These are phyloP conservation scores for Nannochloropsis granulata DNA, from an alignment of 108 stramenopile species.

Conservation along the genomic window DNA sequence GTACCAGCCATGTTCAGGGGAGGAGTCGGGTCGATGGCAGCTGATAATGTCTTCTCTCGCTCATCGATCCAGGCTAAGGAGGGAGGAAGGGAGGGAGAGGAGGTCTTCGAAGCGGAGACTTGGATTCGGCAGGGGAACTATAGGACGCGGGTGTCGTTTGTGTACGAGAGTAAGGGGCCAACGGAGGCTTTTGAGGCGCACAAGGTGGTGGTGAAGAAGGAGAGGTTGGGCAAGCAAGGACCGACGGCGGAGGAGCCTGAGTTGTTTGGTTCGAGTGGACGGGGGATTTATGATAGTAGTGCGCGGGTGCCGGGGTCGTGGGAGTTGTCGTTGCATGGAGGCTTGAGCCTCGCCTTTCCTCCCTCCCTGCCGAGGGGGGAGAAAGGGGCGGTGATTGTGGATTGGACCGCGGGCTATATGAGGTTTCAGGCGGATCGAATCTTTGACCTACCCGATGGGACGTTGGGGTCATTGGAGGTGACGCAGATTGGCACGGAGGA, in stretches of 20 bases:
- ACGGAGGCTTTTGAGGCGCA: background rate
- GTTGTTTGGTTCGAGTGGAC: slow-evolving; percentile 19
- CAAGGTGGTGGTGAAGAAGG: background rate
- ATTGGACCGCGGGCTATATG: slow-evolving; percentile 15
- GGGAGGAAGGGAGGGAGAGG: background rate
- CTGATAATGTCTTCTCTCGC: background rate
- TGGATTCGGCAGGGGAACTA: background rate
- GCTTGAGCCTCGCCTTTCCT: background rate
- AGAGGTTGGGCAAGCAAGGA: background rate
- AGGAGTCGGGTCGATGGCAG: background rate
- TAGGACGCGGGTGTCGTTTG: background rate
- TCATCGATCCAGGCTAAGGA: background rate
- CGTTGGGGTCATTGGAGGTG: slow-evolving; percentile 1
- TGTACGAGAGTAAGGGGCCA: background rate
- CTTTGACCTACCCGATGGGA: slow-evolving; percentile 14
- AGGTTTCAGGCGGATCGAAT: slow-evolving; percentile 21
- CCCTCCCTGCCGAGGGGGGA: background rate
- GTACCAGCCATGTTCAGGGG: background rate
- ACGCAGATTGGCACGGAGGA: slow-evolving; percentile 22
- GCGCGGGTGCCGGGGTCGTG: background rate
- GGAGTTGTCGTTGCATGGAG: slow-evolving; percentile 3
- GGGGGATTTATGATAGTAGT: slow-evolving; percentile 5
- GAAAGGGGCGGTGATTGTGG: slow-evolving; percentile 12
- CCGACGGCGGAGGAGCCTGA: slow-evolving; percentile 4
- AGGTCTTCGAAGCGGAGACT: background rate